Conservation (phyloP, 2,329 filamentous ascomycete genomes). For the Talaromyces sp. region DNA sequence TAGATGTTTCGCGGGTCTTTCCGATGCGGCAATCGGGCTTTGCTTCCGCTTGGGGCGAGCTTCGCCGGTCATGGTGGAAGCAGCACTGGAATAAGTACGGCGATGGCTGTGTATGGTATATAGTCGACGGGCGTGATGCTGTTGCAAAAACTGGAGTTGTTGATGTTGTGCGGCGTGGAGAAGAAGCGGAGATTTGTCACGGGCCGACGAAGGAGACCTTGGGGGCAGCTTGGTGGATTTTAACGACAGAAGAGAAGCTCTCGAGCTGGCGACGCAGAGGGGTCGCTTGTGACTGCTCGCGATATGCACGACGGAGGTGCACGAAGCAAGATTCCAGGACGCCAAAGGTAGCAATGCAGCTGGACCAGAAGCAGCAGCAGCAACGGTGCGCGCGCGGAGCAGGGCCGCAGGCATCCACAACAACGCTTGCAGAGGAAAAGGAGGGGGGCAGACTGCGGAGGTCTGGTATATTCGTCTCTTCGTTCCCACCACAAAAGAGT, state of each 20-base stretch:
- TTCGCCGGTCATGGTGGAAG: constrained; percentile 45
- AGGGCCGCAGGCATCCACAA: constrained; percentile 34
- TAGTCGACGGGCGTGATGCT: constrained; percentile 4
- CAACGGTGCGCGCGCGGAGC: constrained; percentile 19
- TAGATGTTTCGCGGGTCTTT: constrained; percentile 54
- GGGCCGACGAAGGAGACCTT: neutral
- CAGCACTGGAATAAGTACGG: constrained; percentile 10
- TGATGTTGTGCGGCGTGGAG: neutral
- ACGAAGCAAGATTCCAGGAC: neutral
- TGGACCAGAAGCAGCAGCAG: constrained; percentile 15
- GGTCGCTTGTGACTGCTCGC: constrained; percentile 8
- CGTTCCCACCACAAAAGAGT: neutral
- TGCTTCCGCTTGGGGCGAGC: constrained; percentile 53
- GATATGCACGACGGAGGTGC: neutral
- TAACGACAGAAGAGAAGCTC: neutral
- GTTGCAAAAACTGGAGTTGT: constrained; percentile 7
- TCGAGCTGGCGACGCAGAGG: neutral
- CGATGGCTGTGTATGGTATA: constrained; percentile 2
- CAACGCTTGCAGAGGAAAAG: constrained; percentile 1
- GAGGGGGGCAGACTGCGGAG: neutral
- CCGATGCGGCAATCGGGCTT: constrained; percentile 45
- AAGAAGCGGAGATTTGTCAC: neutral
- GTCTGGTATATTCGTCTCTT: neutral
- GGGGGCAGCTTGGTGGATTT: neutral
- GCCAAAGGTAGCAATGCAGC: constrained; percentile 2